Evolutionary conservation across 176 grass and related monocot genomes (phyloP).

Genomic region (Triticum aestivum): DNA sequence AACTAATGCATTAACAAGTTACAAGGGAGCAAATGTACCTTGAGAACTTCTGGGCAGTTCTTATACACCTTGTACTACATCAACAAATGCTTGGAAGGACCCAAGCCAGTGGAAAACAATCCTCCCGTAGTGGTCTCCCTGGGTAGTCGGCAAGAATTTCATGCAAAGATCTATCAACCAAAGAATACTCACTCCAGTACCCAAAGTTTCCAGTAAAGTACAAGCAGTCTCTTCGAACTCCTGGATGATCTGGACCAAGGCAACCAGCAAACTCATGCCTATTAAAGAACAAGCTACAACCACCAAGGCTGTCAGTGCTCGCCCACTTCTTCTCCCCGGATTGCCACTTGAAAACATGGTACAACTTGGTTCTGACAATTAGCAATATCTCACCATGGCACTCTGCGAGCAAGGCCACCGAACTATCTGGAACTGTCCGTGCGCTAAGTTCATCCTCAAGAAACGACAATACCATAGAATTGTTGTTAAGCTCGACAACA

Average conservation of each 20-base stretch:
- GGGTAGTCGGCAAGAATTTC: neutral
- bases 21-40: neutral
- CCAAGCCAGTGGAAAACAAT: neutral
- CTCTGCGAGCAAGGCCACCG: slow-evolving; percentile 32
- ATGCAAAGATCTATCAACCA: neutral
- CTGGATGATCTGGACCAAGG: neutral
- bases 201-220: neutral
- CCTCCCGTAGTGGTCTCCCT: neutral
- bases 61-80: neutral
- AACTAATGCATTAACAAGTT: neutral
- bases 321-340: neutral
- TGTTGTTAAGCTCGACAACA: slow-evolving; percentile 16
- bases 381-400: neutral
- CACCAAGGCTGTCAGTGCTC: neutral
- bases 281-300: neutral
- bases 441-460: slow-evolving; percentile 10
- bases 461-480: slow-evolving; percentile 11
- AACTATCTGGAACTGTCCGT: neutral
- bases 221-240: neutral
- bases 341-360: neutral
- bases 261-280: neutral
- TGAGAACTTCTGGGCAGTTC: neutral
- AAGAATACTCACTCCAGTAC: neutral
- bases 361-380: neutral
- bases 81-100: neutral